Base-by-base conservation (phyloP, 2,329 filamentous ascomycete species). In the Scedosporium aurantiacum region DNA sequence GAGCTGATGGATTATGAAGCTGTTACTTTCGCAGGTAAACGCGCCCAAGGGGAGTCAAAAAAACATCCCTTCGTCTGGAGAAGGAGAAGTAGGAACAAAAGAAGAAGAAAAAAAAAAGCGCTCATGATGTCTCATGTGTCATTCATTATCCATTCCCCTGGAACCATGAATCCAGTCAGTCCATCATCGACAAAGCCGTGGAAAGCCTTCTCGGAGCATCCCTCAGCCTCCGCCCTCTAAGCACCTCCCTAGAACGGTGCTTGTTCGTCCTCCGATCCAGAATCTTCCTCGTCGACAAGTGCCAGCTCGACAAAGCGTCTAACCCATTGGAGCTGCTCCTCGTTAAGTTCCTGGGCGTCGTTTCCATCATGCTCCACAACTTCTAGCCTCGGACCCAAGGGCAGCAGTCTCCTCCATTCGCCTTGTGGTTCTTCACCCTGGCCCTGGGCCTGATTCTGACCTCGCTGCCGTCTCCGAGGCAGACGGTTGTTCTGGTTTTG, bases 251-350 rank as follows among this genome's bases (percentile, higher is more conserved):
- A 23, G 10, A 18, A 54, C 3, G 50, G 50, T 12, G 50, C 50
- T 50, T 18, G 57, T 58, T 76, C 78, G 47, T 74, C 77, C 57
- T 78, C 77, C 60, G 75, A 71, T 12, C 58, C 47, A 58, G 77
- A 73, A 66, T 82, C 76, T 68, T 83, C 81, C 64, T 78, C 72
- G 65, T 83, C 81, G 40, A 78, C 72, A 60, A 83, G 72, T 3
- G 81, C 81, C 66, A 82, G 75, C 68, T 77, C 76, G 57, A 83
- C 79, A 67, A 83, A 83, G 60, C 76, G 75, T 57, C 79, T 75
- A 54, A 83, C 72, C 81, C 81, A 83, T 40, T 77, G 79, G 64
- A 75, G 75, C 62, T 82, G 76, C 21, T 68, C 70, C n/a, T 75
- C 72, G 65, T 81, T 73, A 58, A 82, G 70, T 59, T 70, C 74